phyloP scores from a whole-genome alignment of 495 filamentous ascomycete genomes.

The Lichenothelia convexa region DNA sequence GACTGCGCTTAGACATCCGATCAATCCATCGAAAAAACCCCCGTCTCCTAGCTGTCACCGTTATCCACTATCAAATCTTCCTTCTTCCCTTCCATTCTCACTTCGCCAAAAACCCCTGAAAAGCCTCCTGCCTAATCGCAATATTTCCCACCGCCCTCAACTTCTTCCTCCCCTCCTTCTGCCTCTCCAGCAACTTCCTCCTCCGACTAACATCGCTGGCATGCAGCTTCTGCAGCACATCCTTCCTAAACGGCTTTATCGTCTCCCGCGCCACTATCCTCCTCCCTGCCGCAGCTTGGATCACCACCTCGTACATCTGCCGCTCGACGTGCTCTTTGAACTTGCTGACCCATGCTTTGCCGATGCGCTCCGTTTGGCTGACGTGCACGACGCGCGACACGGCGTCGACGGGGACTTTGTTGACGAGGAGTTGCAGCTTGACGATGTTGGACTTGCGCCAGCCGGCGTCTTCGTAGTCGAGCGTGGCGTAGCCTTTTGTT shows the following conservation, averaged over 20 bases:
- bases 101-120: constrained; percentile 73
- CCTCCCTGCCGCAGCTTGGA: constrained; percentile 75
- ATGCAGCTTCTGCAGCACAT: constrained; percentile 83
- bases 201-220: constrained; percentile 70
- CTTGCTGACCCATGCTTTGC: constrained; percentile 76
- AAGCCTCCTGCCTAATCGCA: constrained; percentile 80
- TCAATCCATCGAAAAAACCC: too few species aligned
- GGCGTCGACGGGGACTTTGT: constrained; percentile 82
- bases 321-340: constrained; percentile 94
- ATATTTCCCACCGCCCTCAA: constrained; percentile 60
- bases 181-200: constrained; percentile 82
- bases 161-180: constrained; percentile 90
- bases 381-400: constrained; percentile 76
- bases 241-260: constrained; percentile 91
- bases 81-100: constrained; percentile 14
- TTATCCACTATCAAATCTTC: too few species aligned
- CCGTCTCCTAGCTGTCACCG: too few species aligned
- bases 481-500: constrained; percentile 64
- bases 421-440: constrained; percentile 85
- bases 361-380: constrained; percentile 58
- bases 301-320: constrained; percentile 91
- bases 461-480: constrained; percentile 90
- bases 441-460: constrained; percentile 65
- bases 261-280: constrained; percentile 82
- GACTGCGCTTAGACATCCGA: too few species aligned